Evolutionary conservation across 768 basidiomycete species (phyloP).

Genomic region (Naganishia kalamii): DNA sequence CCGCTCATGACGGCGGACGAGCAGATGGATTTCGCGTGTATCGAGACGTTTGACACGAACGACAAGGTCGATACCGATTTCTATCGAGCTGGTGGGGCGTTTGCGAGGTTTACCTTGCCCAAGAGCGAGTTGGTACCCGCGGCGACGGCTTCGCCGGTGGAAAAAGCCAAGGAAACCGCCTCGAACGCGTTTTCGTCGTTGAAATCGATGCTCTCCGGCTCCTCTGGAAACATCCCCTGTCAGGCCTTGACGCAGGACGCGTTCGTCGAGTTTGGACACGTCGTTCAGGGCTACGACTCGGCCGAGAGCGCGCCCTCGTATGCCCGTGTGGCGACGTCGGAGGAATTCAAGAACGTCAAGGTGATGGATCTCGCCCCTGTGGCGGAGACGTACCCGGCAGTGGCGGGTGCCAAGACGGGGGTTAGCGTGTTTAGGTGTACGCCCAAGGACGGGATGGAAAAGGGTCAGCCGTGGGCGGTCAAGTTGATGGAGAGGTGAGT

Average conservation of each 20-base stretch:
- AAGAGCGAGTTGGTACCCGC: neutral
- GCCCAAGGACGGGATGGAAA: slow-evolving; percentile 52
- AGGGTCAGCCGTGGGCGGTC: slow-evolving; percentile 55
- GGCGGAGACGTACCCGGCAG: slow-evolving; percentile 56
- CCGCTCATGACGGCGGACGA: slow-evolving; percentile 35
- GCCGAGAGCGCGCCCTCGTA: neutral
- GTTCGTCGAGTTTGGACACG: slow-evolving; percentile 79
- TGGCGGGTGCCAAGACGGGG: slow-evolving; percentile 56
- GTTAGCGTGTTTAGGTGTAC: slow-evolving; percentile 81
- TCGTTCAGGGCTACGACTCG: slow-evolving; percentile 68
- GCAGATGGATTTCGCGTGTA: slow-evolving; percentile 19
- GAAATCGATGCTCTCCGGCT: slow-evolving; percentile 20
- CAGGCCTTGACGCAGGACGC: slow-evolving; percentile 67
- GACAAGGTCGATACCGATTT: slow-evolving; percentile 13
- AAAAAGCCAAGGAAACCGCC: slow-evolving; percentile 1
- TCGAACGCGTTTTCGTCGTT: slow-evolving; percentile 6
- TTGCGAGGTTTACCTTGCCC: slow-evolving; percentile 5
- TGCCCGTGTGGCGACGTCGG: slow-evolving; percentile 67
- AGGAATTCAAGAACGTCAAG: slow-evolving; percentile 77
- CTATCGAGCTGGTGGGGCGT: neutral
- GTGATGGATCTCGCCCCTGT: slow-evolving; percentile 81
- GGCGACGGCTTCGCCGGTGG: neutral
- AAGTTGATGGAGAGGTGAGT: slow-evolving; percentile 65
- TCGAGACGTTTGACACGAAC: neutral
- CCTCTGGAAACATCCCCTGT: slow-evolving; percentile 39